phyloP scores from a whole-genome alignment of 176 grass and related monocot species.

The Thinopyrum elongatum region DNA sequence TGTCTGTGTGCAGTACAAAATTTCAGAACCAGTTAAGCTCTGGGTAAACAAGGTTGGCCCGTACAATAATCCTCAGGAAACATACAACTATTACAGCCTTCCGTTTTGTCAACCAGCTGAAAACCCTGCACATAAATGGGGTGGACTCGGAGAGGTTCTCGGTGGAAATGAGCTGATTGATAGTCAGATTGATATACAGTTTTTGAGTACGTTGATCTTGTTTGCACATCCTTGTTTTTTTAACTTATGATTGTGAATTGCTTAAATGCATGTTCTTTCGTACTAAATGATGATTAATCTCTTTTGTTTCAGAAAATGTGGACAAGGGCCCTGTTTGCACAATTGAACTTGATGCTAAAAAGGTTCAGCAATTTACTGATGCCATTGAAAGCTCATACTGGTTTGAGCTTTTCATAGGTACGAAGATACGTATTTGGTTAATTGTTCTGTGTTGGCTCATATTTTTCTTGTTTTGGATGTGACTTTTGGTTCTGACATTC shows the following conservation, averaged over 20 bases:
- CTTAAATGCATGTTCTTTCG: constrained; percentile 18
- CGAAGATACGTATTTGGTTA: constrained; percentile 29
- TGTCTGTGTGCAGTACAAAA: constrained; percentile 76
- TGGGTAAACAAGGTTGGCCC: constrained; percentile 99
- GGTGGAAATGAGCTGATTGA: constrained; percentile 99
- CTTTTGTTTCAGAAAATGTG: constrained; percentile 62
- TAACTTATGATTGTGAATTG: constrained; percentile 9
- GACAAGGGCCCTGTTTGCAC: constrained; percentile 78
- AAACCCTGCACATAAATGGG: constrained; percentile 91
- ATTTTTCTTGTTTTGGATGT: constrained; percentile 6
- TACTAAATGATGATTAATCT: neutral
- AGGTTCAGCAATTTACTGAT: constrained; percentile 86
- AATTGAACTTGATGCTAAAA: constrained; percentile 73
- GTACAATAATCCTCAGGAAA: constrained; percentile 99
- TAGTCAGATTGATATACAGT: constrained; percentile 92
- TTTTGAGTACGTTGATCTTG: constrained; percentile 66
- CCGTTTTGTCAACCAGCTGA: constrained; percentile 89
- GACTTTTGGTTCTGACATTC: constrained; percentile 41
- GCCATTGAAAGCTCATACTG: constrained; percentile 94
- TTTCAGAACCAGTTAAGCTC: constrained; percentile 68
- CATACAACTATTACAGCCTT: constrained; percentile 97
- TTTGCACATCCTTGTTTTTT: constrained; percentile 41
- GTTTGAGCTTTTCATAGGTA: constrained; percentile 99
- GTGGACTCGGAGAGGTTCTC: constrained; percentile 96
- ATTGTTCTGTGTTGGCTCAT: constrained; percentile 8